Base-by-base conservation (phyloP, 305 asterid genomes). In the Fraxinus angustifolia region DNA sequence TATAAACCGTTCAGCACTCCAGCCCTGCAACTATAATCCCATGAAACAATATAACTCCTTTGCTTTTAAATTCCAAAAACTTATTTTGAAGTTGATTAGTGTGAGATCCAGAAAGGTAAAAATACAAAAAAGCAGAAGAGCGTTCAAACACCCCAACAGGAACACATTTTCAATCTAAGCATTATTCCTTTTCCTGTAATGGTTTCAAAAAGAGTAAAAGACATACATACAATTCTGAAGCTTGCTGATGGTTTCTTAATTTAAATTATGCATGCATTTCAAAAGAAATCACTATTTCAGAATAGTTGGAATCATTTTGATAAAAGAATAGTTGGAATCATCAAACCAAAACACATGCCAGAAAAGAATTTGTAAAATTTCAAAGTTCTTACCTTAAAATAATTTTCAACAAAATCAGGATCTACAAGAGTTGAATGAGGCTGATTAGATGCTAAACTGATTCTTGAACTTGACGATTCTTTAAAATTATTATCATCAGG, bases 321-420 rank as follows among this genome's bases (percentile, higher is more conserved):
- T 28, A 28, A 28, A 28, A 19, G 26, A 40, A 6, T 62, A 19
- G 76, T 48, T 38, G 42, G 80, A 45, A 60, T n/a, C 21, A 10
- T 21, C 76, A 56, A 75, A 48, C 71, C 21, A 50, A 70, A 82
- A 48, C 19, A 14, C 30, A 70, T 75, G 19, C 79, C 75, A 68
- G 68, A 80, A 14, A 77, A 58, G 16, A 75, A 70, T 53, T 65
- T 53, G 45, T 50, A 79, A 81, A 87, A 73, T 40, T 30, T 73
- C 62, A 70, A 38, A 73, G 21, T 68, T 42, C 80, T 87, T 77
- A 92, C 98, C 97, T 92, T 96, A 84, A 96, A 96, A 89, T 93
- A 96, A 82, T 94, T 96, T 86, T 96, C 98, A 50, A 91, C 98
- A 84, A 96, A 96, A 87, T 94, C 91, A 58, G 97, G 89, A 85